Base-by-base conservation (phyloP, 305 asterid genomes). In the Solanum hybrid region DNA sequence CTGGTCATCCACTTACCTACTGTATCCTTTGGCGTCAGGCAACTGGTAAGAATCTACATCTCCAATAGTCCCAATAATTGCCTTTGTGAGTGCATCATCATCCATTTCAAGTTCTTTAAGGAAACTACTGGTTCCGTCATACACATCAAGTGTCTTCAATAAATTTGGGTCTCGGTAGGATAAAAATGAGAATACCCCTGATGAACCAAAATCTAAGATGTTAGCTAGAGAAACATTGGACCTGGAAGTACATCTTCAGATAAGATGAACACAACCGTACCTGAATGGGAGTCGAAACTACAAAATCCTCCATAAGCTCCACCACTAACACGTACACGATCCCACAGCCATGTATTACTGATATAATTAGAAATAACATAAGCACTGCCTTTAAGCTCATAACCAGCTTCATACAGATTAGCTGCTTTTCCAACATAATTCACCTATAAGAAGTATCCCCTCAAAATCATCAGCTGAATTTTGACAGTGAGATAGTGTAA, bases 291-390 rank as follows among this genome's bases (percentile, higher is more conserved):
- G 94, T 96, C 99, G 32, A 98, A 96, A 92, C 95, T 97, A 91
- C 99, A 98, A 91, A 96, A 98, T 77, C 99, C 99, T 88, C 99
- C 99, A 94, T 98, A 98, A 77, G 99, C 99, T 92, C 99, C 99
- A 76, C 99, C 99, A 91, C 99, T 96, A 89, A 98, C 99, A 88
- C 99, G 94, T 87, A 96, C 99, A 89, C 98, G 99, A 81, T 98
- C 99, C 99, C 99, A 98, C 94, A 98, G 88, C 99, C 99, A 96
- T 13, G 99, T 92, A 86, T 95, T 97, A 93, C 94, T 92, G 66
- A 96, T 92, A 95, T 94, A 91, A 91, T 95, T 98, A 7, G 99
- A 95, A 90, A 98, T 95, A 88, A 98, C 99, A 91, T 95, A 95
- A 86, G 99, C 96, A 89, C 98, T 98, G 73, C 99, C 99, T 85